These are phyloP conservation scores for Cyberlindnera mississippiensis DNA, from an alignment of 805 yeast species.

Conservation along the genomic window DNA sequence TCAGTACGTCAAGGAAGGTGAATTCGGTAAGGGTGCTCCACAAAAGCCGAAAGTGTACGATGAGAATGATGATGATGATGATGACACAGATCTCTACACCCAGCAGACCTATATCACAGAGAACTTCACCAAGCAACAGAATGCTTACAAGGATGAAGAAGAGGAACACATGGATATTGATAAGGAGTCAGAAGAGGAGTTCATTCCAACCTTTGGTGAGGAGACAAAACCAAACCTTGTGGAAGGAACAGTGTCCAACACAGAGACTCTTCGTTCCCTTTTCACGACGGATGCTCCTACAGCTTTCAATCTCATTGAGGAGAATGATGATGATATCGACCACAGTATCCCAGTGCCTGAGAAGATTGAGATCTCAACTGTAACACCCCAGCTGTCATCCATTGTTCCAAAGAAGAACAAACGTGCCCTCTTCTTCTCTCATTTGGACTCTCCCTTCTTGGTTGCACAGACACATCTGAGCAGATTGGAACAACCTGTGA, in stretches of 20 bases:
- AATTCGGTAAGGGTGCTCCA: conserved; percentile 20
- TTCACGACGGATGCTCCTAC: conserved; percentile 35
- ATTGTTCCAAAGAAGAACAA: conserved; percentile 29
- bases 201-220: conserved; percentile 50
- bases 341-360: conserved; percentile 28
- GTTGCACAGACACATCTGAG: conserved; percentile 78
- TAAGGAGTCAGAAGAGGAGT: conserved; percentile 28
- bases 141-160: conserved; percentile 10
- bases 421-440: conserved; percentile 67
- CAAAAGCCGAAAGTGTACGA: conserved; percentile 16
- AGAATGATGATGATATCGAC: conserved; percentile 47
- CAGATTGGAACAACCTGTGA: conserved; percentile 38
- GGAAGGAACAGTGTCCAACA: conserved; percentile 37
- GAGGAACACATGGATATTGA: conserved; percentile 24
- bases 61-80: conserved; percentile 20
- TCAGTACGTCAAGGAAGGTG: conserved; percentile 29
- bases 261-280: conserved; percentile 60
- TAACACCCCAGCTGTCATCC: conserved; percentile 15
- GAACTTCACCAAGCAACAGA: conserved; percentile 15
- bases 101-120: conserved; percentile 3
- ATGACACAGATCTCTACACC: conserved; percentile 9
- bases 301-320: conserved; percentile 42
- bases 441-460: conserved; percentile 80
- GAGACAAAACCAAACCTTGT: conserved; percentile 11
- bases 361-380: conserved; percentile 24